Conservation (phyloP, 2,329 filamentous ascomycete species). For the Aureobasidium sp. region DNA sequence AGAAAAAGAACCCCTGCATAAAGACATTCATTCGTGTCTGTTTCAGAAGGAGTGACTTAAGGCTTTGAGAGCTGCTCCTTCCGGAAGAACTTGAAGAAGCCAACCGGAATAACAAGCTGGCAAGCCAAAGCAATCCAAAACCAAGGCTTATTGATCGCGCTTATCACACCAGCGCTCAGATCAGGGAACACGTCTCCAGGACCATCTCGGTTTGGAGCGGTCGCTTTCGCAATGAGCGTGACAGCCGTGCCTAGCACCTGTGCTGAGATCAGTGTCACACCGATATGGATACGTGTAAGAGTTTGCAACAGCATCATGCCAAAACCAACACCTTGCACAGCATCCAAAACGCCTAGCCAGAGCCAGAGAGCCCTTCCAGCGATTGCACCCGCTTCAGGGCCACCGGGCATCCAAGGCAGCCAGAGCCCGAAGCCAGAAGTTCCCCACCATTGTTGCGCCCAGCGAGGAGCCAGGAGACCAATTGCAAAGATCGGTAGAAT, state of each 20-base stretch:
- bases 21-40: not conserved
- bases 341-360: constrained; percentile 60
- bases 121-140: constrained; percentile 56
- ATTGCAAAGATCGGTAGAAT: constrained; percentile 61
- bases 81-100: constrained; percentile 51
- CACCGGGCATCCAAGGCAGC: constrained; percentile 53
- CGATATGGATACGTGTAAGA: constrained; percentile 57
- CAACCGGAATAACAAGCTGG: constrained; percentile 53
- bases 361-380: constrained; percentile 55
- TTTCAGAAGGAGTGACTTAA: constrained; percentile 16
- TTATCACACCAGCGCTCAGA: constrained; percentile 43
- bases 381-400: constrained; percentile 47
- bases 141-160: constrained; percentile 45
- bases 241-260: constrained; percentile 56
- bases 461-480: constrained; percentile 58
- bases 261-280: constrained; percentile 53
- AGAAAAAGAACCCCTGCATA: not conserved
- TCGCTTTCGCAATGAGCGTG: constrained; percentile 55
- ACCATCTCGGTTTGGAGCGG: constrained; percentile 54
- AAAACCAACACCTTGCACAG: constrained; percentile 58
- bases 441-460: constrained; percentile 63
- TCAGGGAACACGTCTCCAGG: constrained; percentile 58
- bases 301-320: constrained; percentile 59
- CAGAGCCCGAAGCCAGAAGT: constrained; percentile 54
- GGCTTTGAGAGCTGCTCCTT: constrained; percentile 54